Conservation (phyloP, 805 yeast species). For the Kodamaea leandrae region DNA sequence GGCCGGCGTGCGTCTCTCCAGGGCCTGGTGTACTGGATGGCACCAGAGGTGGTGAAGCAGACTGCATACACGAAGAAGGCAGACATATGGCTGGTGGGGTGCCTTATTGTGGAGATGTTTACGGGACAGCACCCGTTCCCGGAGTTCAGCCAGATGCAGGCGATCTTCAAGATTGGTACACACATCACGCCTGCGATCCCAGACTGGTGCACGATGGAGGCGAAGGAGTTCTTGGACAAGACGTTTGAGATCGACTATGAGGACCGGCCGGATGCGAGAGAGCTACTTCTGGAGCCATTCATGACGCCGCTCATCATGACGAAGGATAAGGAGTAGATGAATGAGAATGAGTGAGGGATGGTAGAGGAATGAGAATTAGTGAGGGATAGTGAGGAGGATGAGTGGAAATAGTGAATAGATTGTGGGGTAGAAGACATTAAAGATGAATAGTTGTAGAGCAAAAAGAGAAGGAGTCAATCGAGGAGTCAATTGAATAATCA, state of each 20-base stretch:
- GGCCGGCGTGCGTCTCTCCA: slow-evolving; percentile 75
- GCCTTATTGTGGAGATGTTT: slow-evolving; percentile 90
- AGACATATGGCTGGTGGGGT: slow-evolving; percentile 97
- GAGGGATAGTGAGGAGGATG: too few species aligned
- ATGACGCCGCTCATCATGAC: slow-evolving; percentile 44
- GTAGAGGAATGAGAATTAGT: neutral
- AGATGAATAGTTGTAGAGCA: too few species aligned
- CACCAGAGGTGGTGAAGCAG: slow-evolving; percentile 97
- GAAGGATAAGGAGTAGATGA: slow-evolving; percentile 1
- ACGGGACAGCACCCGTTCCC: slow-evolving; percentile 97
- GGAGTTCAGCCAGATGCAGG: slow-evolving; percentile 93
- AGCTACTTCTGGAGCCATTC: slow-evolving; percentile 65
- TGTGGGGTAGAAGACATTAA: too few species aligned
- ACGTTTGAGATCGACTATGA: slow-evolving; percentile 76
- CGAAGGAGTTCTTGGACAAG: slow-evolving; percentile 59
- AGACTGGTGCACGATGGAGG: slow-evolving; percentile 63
- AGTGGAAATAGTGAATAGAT: too few species aligned
- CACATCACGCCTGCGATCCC: slow-evolving; percentile 81
- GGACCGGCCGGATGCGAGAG: slow-evolving; percentile 71
- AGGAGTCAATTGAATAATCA: too few species aligned
- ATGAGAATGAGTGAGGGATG: neutral
- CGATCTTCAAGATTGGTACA: slow-evolving; percentile 90
- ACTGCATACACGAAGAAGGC: slow-evolving; percentile 88
- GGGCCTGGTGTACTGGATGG: slow-evolving; percentile 98
- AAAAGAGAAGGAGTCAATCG: too few species aligned